These are phyloP conservation scores for Volvox africanus DNA, from an alignment of 139 green algal genomes.

Conservation along the genomic window DNA sequence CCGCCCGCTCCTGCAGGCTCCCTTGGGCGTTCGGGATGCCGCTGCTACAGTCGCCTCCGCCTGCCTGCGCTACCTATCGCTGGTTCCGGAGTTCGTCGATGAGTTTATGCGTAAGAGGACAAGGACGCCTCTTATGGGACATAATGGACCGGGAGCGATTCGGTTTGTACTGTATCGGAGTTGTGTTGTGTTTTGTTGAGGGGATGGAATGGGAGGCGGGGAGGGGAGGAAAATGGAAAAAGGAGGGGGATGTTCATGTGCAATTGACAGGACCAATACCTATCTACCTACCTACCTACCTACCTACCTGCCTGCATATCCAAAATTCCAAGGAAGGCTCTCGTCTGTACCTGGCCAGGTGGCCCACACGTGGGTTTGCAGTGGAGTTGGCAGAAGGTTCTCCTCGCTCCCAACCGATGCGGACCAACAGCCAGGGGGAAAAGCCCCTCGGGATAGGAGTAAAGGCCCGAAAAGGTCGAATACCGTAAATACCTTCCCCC, in stretches of 20 bases:
- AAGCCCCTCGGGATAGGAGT: too few species aligned
- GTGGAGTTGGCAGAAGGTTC: too few species aligned
- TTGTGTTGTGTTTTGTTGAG: too few species aligned
- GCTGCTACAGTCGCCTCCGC: conserved; percentile 59
- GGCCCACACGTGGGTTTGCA: not conserved
- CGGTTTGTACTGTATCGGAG: too few species aligned
- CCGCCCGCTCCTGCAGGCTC: not conserved
- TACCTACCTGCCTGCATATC: not conserved
- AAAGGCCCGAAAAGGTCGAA: too few species aligned
- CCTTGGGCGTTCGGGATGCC: conserved; percentile 48
- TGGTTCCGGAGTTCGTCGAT: conserved; percentile 59
- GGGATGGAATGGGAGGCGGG: not conserved
- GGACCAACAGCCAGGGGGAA: not conserved
- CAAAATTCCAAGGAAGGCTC: too few species aligned
- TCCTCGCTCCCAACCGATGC: not conserved
- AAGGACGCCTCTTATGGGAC: too few species aligned
- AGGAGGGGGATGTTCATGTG: not conserved
- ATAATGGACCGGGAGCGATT: too few species aligned
- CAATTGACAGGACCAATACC: not conserved
- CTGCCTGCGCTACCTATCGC: conserved; percentile 66
- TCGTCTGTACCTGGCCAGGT: too few species aligned
- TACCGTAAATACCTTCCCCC: too few species aligned
- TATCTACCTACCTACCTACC: not conserved
- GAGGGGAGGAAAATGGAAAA: too few species aligned
- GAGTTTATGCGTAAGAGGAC: conserved; percentile 55